These are phyloP conservation scores for Globisporangium nodosum DNA, from an alignment of 352 stramenopile species.

Conservation along the genomic window DNA sequence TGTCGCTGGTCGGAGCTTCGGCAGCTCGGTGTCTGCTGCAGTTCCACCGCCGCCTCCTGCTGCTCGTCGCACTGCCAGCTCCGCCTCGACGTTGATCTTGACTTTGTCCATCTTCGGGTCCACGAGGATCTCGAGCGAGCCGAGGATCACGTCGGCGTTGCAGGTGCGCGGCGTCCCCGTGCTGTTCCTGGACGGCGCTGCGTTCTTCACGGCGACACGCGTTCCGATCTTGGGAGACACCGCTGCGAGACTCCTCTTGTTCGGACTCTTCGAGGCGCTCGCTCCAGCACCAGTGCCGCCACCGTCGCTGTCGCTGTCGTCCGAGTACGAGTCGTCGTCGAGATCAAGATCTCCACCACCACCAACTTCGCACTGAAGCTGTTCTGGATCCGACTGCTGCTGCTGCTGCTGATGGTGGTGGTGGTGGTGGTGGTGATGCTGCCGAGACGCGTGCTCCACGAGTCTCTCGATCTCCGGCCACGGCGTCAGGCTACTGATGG, in stretches of 20 bases:
- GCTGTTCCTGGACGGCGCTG: slow-evolving; percentile 7
- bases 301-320: slow-evolving; percentile 37
- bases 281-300: not conserved
- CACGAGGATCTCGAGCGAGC: slow-evolving; percentile 38
- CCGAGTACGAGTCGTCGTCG: slow-evolving; percentile 25
- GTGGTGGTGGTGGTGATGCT: not conserved
- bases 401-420: not conserved
- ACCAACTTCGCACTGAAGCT: not conserved
- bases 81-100: slow-evolving; percentile 49
- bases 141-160: slow-evolving; percentile 52
- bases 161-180: slow-evolving; percentile 39
- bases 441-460: not conserved
- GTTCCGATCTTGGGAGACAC: slow-evolving; percentile 11
- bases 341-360: slow-evolving; percentile 12
- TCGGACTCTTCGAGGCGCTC: not conserved
- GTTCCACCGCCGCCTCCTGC: slow-evolving; percentile 10
- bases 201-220: slow-evolving; percentile 9
- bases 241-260: slow-evolving; percentile 7
- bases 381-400: not conserved
- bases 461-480: slow-evolving; percentile 46
- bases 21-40: slow-evolving; percentile 24
- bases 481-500: slow-evolving; percentile 36
- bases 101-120: slow-evolving; percentile 54
- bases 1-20: slow-evolving; percentile 37
- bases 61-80: slow-evolving; percentile 32